Evolutionary conservation across 805 yeast species (phyloP).

Genomic region (Pichia cabralensis): DNA sequence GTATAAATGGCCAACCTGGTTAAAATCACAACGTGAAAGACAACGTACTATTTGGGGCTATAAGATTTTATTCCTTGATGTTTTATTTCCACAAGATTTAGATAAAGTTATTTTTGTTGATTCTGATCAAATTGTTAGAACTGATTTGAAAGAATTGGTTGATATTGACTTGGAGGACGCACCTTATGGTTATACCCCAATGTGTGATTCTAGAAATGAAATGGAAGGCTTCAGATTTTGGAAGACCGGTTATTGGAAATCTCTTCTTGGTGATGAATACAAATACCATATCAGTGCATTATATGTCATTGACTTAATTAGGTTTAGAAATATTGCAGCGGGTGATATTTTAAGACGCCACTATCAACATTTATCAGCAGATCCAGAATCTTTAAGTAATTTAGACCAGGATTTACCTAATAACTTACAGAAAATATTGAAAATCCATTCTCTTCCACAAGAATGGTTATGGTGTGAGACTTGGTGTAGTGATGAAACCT

Average conservation of each 20-base stretch:
- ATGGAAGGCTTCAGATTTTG: slow-evolving; percentile 86
- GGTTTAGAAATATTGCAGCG: slow-evolving; percentile 54
- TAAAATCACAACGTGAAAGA: slow-evolving; percentile 66
- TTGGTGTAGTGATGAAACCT: slow-evolving; percentile 67
- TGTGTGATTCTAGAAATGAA: slow-evolving; percentile 72
- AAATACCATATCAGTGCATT: slow-evolving; percentile 81
- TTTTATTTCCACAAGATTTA: slow-evolving; percentile 70
- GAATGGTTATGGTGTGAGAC: slow-evolving; percentile 95
- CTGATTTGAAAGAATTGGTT: slow-evolving; percentile 61
- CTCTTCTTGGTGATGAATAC: slow-evolving; percentile 41
- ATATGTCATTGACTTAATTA: slow-evolving; percentile 66
- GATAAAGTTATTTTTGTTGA: slow-evolving; percentile 77
- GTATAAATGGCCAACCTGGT: slow-evolving; percentile 91
- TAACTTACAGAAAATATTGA: slow-evolving; percentile 58
- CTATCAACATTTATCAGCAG: slow-evolving; percentile 73
- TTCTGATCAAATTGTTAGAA: slow-evolving; percentile 72
- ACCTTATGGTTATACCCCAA: slow-evolving; percentile 80
- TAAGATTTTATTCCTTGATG: slow-evolving; percentile 79
- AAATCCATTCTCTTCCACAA: slow-evolving; percentile 63
- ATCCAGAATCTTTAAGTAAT: slow-evolving; percentile 69
- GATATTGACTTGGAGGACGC: slow-evolving; percentile 67
- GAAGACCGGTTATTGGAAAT: slow-evolving; percentile 88
- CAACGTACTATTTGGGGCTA: slow-evolving; percentile 83
- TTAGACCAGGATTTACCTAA: slow-evolving; percentile 94
- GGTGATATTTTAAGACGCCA: slow-evolving; percentile 79